Percentiles rank a stretch among this genome's conserved stretches.
Conservation (phyloP, 78 protist genomes). For the slime mould (Dictyostelium discoideum) region dicty_2.7 NC_007088.5:5869001-5869500, state of each 20-base stretch:
- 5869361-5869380: constrained; percentile 72
- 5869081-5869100: constrained; percentile 80
- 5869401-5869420: constrained; percentile 62
- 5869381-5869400: constrained; percentile 77
- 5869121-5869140: constrained; percentile 86
- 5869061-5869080: constrained; percentile 84
- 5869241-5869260: constrained; percentile 89
- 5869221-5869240: constrained; percentile 84
- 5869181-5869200: constrained; percentile 85
- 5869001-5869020: constrained; percentile 61
- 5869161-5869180: constrained; percentile 86
- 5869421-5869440: constrained; percentile 67
- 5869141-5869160: constrained; percentile 86
- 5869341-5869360: constrained; percentile 73
- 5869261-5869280: constrained; percentile 40
- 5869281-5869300: constrained; percentile 51
- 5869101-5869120: constrained; percentile 85
- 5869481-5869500: constrained; percentile 56
- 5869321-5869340: constrained; percentile 29
- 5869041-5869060: constrained; percentile 77
- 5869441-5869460: constrained; percentile 83
- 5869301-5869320: constrained; percentile 29
- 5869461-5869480: constrained; percentile 84
- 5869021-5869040: constrained; percentile 26
- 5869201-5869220: constrained; percentile 87